Evolutionary conservation across 208 protist genomes (phyloP).

Genomic region (Trypanosoma vivax): DNA sequence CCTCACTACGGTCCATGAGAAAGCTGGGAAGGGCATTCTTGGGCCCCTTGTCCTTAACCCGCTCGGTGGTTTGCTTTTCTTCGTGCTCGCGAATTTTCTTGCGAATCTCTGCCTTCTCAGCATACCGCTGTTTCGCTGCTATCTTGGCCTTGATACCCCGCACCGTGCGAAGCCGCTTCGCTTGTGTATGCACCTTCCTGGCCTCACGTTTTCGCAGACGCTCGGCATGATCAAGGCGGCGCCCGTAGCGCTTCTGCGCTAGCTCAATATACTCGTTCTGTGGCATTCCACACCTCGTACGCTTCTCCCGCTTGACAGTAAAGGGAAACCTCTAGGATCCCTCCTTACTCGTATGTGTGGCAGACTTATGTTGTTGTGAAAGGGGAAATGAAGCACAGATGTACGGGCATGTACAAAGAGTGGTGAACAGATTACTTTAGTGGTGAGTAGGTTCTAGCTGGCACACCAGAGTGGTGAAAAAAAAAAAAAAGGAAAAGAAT

Average conservation of each 20-base stretch:
- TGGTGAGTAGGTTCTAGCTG: too few species aligned
- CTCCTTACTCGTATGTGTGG: background rate
- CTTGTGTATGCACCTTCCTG: constrained; percentile 91
- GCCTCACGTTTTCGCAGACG: constrained; percentile 97
- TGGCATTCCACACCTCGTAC: constrained; percentile 93
- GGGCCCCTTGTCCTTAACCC: constrained; percentile 91
- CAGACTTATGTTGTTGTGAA: too few species aligned
- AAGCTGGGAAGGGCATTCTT: constrained; percentile 99
- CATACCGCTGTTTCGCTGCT: constrained; percentile 96
- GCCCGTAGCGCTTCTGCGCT: constrained; percentile 96
- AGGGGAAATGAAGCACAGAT: constrained; percentile 13
- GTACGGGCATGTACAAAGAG: too few species aligned
- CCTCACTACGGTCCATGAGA: constrained; percentile 97
- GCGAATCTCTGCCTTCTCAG: constrained; percentile 99
- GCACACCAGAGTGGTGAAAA: constrained; percentile 9
- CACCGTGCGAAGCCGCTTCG: constrained; percentile 93
- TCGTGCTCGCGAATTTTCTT: constrained; percentile 99
- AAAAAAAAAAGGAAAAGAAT: constrained; percentile 4
- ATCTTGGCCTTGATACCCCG: constrained; percentile 98
- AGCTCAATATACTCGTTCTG: constrained; percentile 99
- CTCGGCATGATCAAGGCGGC: constrained; percentile 97
- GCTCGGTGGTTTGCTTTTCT: constrained; percentile 90
- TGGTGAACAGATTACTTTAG: too few species aligned
- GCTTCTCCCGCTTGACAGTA: too few species aligned
- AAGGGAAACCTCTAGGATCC: too few species aligned